A percentile compares a stretch with the other conserved stretches of the same genome.
Evolutionary conservation across 75 land plant species (phyloP).

Genomic region (Pinus taeda): DNA sequence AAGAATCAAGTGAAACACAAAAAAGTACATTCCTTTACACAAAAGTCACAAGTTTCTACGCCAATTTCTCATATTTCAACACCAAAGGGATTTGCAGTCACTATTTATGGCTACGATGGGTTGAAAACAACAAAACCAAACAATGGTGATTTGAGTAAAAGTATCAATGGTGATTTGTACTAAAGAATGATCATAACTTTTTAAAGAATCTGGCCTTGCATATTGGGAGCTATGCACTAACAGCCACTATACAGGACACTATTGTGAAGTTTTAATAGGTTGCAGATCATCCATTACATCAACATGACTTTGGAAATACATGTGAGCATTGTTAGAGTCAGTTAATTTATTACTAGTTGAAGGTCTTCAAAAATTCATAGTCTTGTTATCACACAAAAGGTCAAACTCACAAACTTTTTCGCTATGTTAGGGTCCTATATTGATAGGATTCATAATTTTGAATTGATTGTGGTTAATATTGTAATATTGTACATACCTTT

Average conservation of each 20-base stretch:
- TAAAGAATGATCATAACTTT: background rate
- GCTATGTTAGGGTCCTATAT: too few species aligned
- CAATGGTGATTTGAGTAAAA: constrained; percentile 16
- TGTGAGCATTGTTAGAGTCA: too few species aligned
- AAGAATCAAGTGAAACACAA: constrained; percentile 9
- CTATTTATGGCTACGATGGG: constrained; percentile 7
- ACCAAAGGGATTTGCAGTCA: background rate
- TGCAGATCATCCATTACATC: constrained; percentile 23
- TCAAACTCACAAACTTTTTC: too few species aligned
- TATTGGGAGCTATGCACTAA: background rate
- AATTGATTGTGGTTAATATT: too few species aligned
- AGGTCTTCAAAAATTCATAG: too few species aligned
- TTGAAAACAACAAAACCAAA: background rate
- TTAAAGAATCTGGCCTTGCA: background rate
- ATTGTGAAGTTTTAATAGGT: constrained; percentile 24
- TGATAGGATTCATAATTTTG: too few species aligned
- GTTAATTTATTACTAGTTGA: too few species aligned
- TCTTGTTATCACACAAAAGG: too few species aligned
- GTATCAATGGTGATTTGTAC: constrained; percentile 8
- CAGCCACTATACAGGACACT: constrained; percentile 11
- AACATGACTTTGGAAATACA: constrained; percentile 20
- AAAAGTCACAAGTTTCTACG: constrained; percentile 15
- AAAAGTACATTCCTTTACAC: background rate
- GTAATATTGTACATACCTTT: too few species aligned
- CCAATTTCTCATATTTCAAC: constrained; percentile 6